Evolutionary conservation across 2,329 filamentous ascomycete species (phyloP), one percentile per base, ranked within the genome.

Genomic region (Aspergillus aculeatinus): DNA sequence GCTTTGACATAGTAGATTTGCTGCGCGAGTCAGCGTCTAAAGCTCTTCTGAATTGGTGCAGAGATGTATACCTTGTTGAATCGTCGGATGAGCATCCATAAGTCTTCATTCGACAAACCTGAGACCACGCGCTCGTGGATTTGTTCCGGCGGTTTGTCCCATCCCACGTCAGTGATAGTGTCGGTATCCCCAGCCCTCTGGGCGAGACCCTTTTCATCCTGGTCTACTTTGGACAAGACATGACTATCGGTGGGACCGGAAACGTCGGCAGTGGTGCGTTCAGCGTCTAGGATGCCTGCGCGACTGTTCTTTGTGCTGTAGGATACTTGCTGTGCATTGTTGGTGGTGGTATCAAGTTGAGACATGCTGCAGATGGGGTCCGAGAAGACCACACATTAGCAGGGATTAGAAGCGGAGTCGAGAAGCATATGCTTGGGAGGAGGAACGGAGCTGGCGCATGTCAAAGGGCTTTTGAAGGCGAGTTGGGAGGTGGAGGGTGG

Each of bases 1-100:
- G 89, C 86, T 72, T 90, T 91, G 66, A 95, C 89, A 76, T 86
- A 83, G 71, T 87, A 87, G 73, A 87, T 84, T 84, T 87, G 85
- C 84, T 83, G 54, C 27, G 44, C 48, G 14, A 42, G 55, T 76
- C 63, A 79, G 69, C 27, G 29, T 29, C 10, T 54, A 33, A 35
- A 29, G 16, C 21, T 19, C 50, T 19, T 48, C 4, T 14, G 3
- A 4, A 1, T 14, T 21, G n/a, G 7, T 7, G 5, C 35, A 4
- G 9, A 16, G 21, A 14, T 10, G 23, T 16, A 64, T 68, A 85
- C 85, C 80, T 91, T 91, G 72, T 93, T 87, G 73, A 93, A 92
- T 1, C 90, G 82, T 25, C 90, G 81, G 31, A 91, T 78, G 19
- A 92, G 77, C 52, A 90, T 78, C 87, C 89, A 92, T 0, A 92